Evolutionary conservation across 495 filamentous ascomycete species (phyloP), one percentile per base, ranked within the genome.

Genomic region (Penicillium cataractarum): DNA sequence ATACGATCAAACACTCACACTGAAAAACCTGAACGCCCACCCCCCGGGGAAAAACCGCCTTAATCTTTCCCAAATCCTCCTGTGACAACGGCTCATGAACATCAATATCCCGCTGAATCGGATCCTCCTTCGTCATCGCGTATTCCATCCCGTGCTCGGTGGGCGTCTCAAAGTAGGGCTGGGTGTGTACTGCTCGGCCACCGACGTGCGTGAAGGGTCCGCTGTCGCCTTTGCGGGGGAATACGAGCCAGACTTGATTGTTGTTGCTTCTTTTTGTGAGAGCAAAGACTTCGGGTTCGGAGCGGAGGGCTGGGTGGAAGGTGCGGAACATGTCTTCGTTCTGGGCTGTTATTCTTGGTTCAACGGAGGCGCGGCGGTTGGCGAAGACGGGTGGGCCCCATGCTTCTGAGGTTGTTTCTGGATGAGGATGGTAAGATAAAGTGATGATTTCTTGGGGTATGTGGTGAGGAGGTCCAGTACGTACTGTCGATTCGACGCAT

Each of bases 241-340:
- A 42, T 5, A 57, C 26, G 13, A 57, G 35, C 55, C 55, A 57
- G 39, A 57, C 33, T n/a, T 31, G 35, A 4, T 44, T 8, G 39
- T 17, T 21, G 26, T 22, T n/a, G 33, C 6, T 10, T 26, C 46
- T 57, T 6, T 12, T 2, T 13, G 55, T 57, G 0, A 57, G 35
- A 4, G 26, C 26, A 26, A 57, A 57, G 39, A 57, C 55, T 57
- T 57, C 55, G 19, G 35, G 35, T 12, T 29, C 24, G 37, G 35
- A n/a, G 35, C 55, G 55, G 17, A 57, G 27, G 55, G 39, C 24
- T n/a, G 55, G 55, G 24, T 57, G 55, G 26, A 42, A 57, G 35
- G 35, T 57, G 39, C 55, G 55, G 39, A 57, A 15, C 35, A 57
- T 22, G 24, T 42, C 22, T 31, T 57, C 55, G 39, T 57, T 57